A percentile compares a stretch with the other conserved stretches of the same genome.
phyloP scores from a whole-genome alignment of 176 grass and related monocot species.

The Leersia perrieri region DNA sequence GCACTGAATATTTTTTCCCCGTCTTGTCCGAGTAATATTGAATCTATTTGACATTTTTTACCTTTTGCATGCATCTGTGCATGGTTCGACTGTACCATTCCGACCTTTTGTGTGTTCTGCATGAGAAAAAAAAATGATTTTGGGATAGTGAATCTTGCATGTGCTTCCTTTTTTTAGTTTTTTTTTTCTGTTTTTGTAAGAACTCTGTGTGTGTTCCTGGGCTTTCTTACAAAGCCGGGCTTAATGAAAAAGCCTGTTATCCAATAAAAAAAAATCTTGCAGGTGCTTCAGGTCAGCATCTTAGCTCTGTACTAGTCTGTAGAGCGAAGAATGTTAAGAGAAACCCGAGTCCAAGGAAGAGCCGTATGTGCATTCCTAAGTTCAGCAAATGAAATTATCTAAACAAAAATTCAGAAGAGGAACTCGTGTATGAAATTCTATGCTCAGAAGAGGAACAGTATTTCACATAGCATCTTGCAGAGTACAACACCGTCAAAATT shows the following conservation, averaged over 20 bases:
- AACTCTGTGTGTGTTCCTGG: too few relatives aligned
- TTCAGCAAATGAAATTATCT: neutral
- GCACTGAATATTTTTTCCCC: neutral
- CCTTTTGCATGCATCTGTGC: too few relatives aligned
- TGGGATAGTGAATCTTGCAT: neutral
- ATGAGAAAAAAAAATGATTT: neutral
- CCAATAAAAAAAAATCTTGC: too few relatives aligned
- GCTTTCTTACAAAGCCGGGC: too few relatives aligned
- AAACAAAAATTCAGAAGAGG: neutral
- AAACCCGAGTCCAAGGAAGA: neutral
- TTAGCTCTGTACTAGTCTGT: neutral
- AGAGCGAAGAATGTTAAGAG: neutral
- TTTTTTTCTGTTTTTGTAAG: too few relatives aligned
- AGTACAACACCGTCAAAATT: neutral
- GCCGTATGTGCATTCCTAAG: neutral
- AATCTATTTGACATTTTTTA: too few relatives aligned
- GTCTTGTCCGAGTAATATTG: neutral
- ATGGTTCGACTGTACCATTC: neutral
- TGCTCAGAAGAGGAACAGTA: neutral
- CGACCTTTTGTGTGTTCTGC: neutral
- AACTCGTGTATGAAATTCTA: too few relatives aligned
- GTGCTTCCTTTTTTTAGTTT: too few relatives aligned
- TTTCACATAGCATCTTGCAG: neutral
- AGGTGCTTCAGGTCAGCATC: too few relatives aligned
- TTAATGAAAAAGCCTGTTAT: too few relatives aligned